phyloP scores from a whole-genome alignment of 345 rosid genomes.

The Turnera subulata region DNA sequence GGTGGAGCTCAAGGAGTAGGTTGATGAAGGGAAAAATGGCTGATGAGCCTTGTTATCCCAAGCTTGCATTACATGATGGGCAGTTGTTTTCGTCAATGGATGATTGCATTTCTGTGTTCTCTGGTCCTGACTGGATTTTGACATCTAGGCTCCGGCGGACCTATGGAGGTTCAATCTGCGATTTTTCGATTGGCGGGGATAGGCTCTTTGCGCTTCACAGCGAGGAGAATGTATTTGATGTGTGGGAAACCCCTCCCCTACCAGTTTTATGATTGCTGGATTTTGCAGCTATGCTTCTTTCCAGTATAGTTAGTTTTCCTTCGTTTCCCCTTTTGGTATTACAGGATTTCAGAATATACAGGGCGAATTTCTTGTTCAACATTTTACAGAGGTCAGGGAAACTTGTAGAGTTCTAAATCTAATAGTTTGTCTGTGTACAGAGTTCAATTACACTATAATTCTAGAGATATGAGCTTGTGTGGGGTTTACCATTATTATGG shows the following conservation, averaged over 20 bases:
- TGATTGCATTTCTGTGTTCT: slow-evolving; percentile 79
- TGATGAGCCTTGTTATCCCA: slow-evolving; percentile 90
- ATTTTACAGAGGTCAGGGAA: not conserved
- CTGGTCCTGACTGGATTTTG: slow-evolving; percentile 82
- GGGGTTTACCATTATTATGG: slow-evolving; percentile 10
- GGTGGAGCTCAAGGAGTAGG: slow-evolving; percentile 94
- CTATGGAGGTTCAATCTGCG: slow-evolving; percentile 83
- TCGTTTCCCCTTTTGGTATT: not conserved
- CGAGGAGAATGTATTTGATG: slow-evolving; percentile 88
- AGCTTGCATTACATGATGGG: slow-evolving; percentile 73
- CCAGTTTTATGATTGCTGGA: slow-evolving; percentile 50
- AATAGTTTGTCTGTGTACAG: slow-evolving; percentile 11
- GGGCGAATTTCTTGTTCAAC: not conserved
- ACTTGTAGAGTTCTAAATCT: not conserved
- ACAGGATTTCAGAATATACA: not conserved
- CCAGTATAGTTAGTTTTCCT: not conserved
- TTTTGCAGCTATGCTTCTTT: slow-evolving; percentile 9
- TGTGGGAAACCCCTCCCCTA: slow-evolving; percentile 85
- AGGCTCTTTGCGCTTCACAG: slow-evolving; percentile 87
- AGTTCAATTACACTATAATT: slow-evolving; percentile 4
- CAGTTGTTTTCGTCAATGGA: slow-evolving; percentile 95
- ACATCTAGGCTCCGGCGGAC: slow-evolving; percentile 75
- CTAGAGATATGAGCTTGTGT: slow-evolving; percentile 7
- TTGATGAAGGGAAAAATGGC: slow-evolving; percentile 81
- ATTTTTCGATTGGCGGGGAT: slow-evolving; percentile 88